phyloP scores from a whole-genome alignment of 164 flowering plant species.

The Sedum album region DNA sequence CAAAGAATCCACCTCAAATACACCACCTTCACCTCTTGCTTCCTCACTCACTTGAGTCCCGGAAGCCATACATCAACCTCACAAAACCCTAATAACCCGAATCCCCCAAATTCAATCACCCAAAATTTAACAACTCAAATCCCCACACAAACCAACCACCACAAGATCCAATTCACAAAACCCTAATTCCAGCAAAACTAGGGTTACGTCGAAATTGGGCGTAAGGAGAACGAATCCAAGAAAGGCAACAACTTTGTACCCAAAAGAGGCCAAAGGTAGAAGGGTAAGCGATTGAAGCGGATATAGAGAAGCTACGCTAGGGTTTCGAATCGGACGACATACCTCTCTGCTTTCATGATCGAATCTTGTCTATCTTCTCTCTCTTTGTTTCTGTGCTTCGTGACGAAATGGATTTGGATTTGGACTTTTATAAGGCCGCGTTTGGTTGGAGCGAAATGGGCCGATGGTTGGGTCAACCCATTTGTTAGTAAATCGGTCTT shows the following conservation, averaged over 20 bases:
- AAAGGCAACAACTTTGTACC: not conserved
- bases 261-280: not conserved
- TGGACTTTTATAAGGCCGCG: not conserved
- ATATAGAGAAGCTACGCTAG: not conserved
- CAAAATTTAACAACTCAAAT: not conserved
- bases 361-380: not conserved
- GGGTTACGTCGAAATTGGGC: not conserved
- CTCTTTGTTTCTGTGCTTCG: not conserved
- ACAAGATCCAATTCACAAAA: slow-evolving; percentile 1
- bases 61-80: slow-evolving; percentile 7
- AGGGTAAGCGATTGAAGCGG: not conserved
- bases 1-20: not conserved
- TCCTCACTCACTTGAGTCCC: not conserved
- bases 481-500: too few relatives aligned
- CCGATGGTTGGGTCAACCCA: not conserved
- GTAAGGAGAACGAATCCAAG: not conserved
- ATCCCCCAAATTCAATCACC: not conserved
- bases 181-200: not conserved
- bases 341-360: not conserved
- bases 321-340: not conserved
- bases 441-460: slow-evolving; percentile 3
- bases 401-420: not conserved
- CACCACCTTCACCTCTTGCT: not conserved
- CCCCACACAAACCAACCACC: not conserved
- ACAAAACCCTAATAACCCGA: not conserved